Conservation (phyloP, 192 early-diverging fungal genomes). For the Haplosporangium gracile region DNA sequence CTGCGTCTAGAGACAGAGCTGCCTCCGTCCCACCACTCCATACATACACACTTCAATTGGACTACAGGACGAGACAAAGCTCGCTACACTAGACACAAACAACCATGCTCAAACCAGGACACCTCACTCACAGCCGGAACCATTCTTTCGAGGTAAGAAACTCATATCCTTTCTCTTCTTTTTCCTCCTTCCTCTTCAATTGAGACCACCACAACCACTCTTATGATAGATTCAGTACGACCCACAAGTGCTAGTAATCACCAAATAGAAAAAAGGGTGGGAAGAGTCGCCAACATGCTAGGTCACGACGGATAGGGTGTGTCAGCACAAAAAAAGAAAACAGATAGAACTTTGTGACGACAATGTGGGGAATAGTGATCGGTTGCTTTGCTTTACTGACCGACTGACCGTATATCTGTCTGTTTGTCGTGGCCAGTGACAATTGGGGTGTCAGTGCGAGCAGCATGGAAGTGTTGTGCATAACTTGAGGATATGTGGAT, state of each 20-base stretch:
- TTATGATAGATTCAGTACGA: not conserved
- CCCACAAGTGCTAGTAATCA: not conserved
- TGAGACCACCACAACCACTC: not conserved
- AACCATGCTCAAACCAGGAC: conserved; percentile 38
- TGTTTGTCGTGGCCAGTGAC: not conserved
- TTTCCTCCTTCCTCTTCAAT: not conserved
- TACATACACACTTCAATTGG: not conserved
- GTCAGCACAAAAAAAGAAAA: conserved; percentile 3
- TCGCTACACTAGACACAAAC: conserved; percentile 12
- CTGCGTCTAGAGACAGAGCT: not conserved
- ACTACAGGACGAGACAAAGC: not conserved
- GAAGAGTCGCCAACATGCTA: not conserved
- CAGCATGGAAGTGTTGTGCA: not conserved
- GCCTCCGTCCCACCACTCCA: not conserved
- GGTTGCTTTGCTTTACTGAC: not conserved
- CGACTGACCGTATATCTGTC: not conserved
- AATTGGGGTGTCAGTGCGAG: not conserved
- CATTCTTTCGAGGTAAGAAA: conserved; percentile 41
- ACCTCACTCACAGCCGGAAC: conserved; percentile 20
- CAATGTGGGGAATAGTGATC: not conserved
- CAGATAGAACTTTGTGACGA: not conserved
- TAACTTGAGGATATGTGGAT: not conserved
- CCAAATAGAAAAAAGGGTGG: not conserved
- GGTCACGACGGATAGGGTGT: not conserved
- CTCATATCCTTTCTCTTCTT: not conserved